Conservation (phyloP, 2,329 filamentous ascomycete genomes). For the Fusarium brachygibbosum region DNA sequence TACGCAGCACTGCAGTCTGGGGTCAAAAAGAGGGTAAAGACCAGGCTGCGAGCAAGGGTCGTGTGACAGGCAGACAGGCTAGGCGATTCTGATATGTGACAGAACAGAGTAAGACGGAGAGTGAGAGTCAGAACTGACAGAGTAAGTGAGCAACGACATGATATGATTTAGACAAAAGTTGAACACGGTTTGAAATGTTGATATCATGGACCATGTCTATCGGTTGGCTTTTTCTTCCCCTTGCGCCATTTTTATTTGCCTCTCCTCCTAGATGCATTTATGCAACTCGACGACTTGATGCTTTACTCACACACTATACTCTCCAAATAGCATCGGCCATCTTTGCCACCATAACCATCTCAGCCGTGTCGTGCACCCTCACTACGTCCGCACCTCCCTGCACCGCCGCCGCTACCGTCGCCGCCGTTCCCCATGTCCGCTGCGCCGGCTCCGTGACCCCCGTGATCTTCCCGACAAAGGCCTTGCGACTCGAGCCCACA, state of each 20-base stretch:
- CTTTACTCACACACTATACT: constrained; percentile 48
- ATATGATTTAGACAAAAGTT: neutral
- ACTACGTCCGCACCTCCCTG: constrained; percentile 92
- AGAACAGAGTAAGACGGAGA: constrained; percentile 1
- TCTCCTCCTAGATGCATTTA: constrained; percentile 2
- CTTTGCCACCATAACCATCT: constrained; percentile 86
- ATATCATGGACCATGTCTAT: constrained; percentile 3
- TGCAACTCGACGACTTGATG: neutral
- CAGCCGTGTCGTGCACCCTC: constrained; percentile 88
- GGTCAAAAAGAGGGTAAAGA: neutral
- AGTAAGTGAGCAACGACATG: constrained; percentile 1
- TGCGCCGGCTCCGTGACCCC: constrained; percentile 78
- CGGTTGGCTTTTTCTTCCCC: constrained; percentile 1
- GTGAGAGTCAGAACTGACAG: neutral
- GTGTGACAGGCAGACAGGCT: constrained; percentile 11
- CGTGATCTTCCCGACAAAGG: constrained; percentile 87
- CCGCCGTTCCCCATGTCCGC: constrained; percentile 87
- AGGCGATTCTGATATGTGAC: constrained; percentile 35
- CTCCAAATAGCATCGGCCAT: constrained; percentile 97
- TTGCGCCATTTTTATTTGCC: neutral
- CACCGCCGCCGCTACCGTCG: constrained; percentile 86
- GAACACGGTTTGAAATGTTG: constrained; percentile 1
- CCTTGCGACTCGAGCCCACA: constrained; percentile 88
- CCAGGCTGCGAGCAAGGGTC: neutral
- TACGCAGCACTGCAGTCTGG: neutral